A percentile compares a stretch with the other conserved stretches of the same genome.
phyloP scores from a whole-genome alignment of 2,329 filamentous ascomycete genomes.

The Neopestalotiopsis sp. region DNA sequence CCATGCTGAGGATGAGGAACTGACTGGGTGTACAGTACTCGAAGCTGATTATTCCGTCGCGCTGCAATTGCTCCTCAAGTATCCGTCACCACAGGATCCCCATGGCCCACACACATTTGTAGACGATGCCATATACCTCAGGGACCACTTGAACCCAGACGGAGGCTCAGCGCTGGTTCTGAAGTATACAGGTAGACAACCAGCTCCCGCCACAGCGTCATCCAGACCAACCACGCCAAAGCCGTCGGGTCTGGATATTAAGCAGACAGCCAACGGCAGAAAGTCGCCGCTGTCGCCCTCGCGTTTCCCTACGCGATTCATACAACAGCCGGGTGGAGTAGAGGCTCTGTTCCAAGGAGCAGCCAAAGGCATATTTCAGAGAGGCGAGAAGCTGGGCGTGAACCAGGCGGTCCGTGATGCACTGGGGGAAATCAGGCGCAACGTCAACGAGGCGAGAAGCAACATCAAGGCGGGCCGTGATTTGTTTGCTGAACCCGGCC shows the following conservation, averaged over 20 bases:
- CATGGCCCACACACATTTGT: constrained; percentile 80
- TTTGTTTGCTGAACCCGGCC: constrained; percentile 38
- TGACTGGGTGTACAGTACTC: constrained; percentile 61
- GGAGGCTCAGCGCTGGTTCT: constrained; percentile 70
- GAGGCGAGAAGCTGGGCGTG: constrained; percentile 77
- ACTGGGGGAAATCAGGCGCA: constrained; percentile 78
- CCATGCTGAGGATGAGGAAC: background rate
- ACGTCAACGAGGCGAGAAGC: constrained; percentile 66
- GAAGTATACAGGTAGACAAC: constrained; percentile 70
- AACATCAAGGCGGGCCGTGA: constrained; percentile 43
- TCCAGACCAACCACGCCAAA: constrained; percentile 40
- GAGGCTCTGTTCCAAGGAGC: constrained; percentile 78
- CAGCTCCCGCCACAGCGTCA: constrained; percentile 35
- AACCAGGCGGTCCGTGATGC: constrained; percentile 83
- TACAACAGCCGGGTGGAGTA: constrained; percentile 62
- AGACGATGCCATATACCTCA: constrained; percentile 80
- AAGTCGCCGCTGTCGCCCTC: constrained; percentile 54
- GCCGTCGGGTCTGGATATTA: constrained; percentile 41
- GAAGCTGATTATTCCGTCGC: constrained; percentile 87
- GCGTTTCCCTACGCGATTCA: constrained; percentile 53
- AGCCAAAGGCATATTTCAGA: constrained; percentile 74
- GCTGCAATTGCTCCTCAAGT: constrained; percentile 81
- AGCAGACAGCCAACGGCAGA: constrained; percentile 45
- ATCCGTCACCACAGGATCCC: constrained; percentile 69
- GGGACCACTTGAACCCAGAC: constrained; percentile 63